Evolutionary conservation across 352 stramenopile species (phyloP), one percentile per base, ranked within the genome.

Genomic region (Phytophthora sp.): DNA sequence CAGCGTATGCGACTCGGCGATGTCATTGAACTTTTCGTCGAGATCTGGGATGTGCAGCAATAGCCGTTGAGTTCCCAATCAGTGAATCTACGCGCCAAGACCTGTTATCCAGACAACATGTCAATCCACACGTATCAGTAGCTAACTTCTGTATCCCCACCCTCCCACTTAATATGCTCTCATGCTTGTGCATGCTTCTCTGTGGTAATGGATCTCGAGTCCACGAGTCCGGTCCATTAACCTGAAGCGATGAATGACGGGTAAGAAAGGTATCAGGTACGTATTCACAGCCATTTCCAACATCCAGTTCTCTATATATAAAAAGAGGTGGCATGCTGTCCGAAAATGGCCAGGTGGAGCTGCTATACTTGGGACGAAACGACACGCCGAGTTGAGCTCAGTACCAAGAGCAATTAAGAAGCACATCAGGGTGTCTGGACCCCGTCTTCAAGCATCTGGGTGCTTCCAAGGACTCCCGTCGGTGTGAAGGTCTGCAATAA

Each of bases 11-110:
- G 77, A 21, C 71, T 96, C 4, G 82, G 76, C 20, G 88, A 96
- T 66, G 76, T 96, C 45, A 90, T 96, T 63, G 86, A 91, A 66
- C 66, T 96, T 39, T 94, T 95, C 68, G 83, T 88, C 29, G 88
- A 96, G 71, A 93, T 96, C 53, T 96, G 88, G 88, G 88, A 96
- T 30, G 84, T 95, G 50, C 88, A 96, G 69, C 84, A 95, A 67
- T 82, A 82, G 71, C 57, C 59, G 36, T 52, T 65, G 66, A 66
- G 27, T 46, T 60, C 30, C 33, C 35, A n/a, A n/a, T n/a, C n/a
- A 55, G 26, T 46, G 44, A 71, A 64, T 61, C 29, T 66, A 61
- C 46, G 36, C 57, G 20, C 21, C 55, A 49, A 68, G 29, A 55
- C 55, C 36, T 56, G 33, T 69, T 60, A 56, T 57, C 35, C 42